Evolutionary conservation across 2,329 filamentous ascomycete genomes (phyloP).

Genomic region (Colletotrichum graminicola): DNA sequence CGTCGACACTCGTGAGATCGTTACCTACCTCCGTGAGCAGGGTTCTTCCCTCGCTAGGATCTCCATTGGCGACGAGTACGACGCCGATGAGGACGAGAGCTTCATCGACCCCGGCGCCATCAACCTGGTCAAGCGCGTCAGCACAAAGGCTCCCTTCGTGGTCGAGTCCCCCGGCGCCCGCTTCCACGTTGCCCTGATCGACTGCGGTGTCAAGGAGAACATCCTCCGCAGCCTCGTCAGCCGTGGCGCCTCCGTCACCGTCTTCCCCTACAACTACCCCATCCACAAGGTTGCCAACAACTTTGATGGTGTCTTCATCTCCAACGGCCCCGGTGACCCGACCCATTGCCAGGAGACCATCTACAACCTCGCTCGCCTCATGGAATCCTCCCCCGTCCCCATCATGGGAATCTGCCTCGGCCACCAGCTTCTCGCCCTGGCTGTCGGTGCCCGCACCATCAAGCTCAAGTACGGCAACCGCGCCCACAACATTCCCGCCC

Average conservation of each 20-base stretch:
- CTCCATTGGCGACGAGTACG: conserved; percentile 96
- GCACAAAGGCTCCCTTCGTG: conserved; percentile 98
- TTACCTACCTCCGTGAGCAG: conserved; percentile 94
- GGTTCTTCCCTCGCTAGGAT: conserved; percentile 96
- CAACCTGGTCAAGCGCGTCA: conserved; percentile 95
- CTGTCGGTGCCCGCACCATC: conserved; percentile 88
- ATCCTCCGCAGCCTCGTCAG: conserved; percentile 94
- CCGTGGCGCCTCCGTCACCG: conserved; percentile 91
- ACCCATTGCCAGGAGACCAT: conserved; percentile 96
- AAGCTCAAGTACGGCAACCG: conserved; percentile 99
- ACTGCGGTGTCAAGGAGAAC: conserved; percentile 99
- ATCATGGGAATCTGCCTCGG: conserved; percentile 99
- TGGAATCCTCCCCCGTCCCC: conserved; percentile 90
- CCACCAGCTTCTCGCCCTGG: conserved; percentile 93
- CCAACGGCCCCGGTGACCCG: conserved; percentile 97
- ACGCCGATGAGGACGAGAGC: conserved; percentile 97
- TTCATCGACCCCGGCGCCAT: conserved; percentile 96
- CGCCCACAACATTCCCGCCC: conserved; percentile 96
- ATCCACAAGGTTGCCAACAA: conserved; percentile 98
- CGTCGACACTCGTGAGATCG: conserved; percentile 96
- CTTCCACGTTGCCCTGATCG: conserved; percentile 92
- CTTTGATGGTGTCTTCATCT: conserved; percentile 99
- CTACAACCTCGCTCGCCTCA: conserved; percentile 90
- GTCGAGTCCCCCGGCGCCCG: conserved; percentile 86
- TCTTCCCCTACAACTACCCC: conserved; percentile 96